Conservation (phyloP, 176 grass and related monocot species). For the Musa acuminata region DNA sequence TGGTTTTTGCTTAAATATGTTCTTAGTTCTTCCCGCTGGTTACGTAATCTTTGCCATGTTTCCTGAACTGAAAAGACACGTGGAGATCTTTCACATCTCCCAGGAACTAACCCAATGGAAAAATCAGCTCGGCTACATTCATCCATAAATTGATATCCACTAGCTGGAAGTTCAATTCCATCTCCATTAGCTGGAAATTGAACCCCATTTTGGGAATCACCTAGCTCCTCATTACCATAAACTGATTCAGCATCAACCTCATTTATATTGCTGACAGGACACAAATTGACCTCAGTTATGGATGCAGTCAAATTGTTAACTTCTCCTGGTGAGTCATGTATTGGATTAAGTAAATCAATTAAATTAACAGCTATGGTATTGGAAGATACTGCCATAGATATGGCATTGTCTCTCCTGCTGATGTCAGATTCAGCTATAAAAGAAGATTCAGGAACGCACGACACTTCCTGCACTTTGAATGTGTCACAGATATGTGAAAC, state of each 20-base stretch:
- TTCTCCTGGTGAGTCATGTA: constrained; percentile 11
- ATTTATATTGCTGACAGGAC: constrained; percentile 30
- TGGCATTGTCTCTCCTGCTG: constrained; percentile 29
- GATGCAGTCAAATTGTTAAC: constrained; percentile 13
- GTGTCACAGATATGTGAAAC: constrained; percentile 75
- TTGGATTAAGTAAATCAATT: constrained; percentile 6
- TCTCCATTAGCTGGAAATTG: constrained; percentile 26
- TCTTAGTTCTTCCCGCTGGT: constrained; percentile 35
- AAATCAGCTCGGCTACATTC: constrained; percentile 71
- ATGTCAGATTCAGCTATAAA: constrained; percentile 25
- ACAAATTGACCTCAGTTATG: constrained; percentile 19
- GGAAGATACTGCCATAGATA: constrained; percentile 33
- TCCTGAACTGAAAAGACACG: constrained; percentile 43
- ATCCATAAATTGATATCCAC: constrained; percentile 69
- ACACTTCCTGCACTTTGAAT: constrained; percentile 56
- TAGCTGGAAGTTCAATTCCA: constrained; percentile 10
- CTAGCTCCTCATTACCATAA: constrained; percentile 30
- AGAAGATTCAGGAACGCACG: constrained; percentile 75
- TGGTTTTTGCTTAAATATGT: constrained; percentile 33
- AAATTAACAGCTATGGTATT: constrained; percentile 25
- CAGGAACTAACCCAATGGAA: constrained; percentile 32
- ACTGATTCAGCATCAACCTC: constrained; percentile 39
- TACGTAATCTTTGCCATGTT: constrained; percentile 69
- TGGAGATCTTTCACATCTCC: constrained; percentile 31
- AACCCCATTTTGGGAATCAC: constrained; percentile 29